Evolutionary conservation across 2,329 filamentous ascomycete genomes (phyloP).

Genomic region (Sphaerulina vaccinii): DNA sequence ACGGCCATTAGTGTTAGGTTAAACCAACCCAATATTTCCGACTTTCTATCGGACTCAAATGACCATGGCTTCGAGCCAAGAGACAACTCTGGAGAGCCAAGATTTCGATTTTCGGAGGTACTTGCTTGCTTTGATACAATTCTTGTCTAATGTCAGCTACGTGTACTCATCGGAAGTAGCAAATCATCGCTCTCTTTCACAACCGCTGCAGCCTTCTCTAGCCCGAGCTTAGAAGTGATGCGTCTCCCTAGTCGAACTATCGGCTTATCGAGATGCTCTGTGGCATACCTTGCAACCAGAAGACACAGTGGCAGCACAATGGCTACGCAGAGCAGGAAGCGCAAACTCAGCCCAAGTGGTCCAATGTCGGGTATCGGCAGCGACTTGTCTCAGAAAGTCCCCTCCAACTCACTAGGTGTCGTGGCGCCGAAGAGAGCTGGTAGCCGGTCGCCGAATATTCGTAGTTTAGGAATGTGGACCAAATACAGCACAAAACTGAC

Average conservation of each 20-base stretch:
- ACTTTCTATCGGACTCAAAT: too few relatives aligned
- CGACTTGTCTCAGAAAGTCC: conserved; percentile 45
- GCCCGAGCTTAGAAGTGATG: conserved; percentile 43
- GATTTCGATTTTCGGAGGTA: too few relatives aligned
- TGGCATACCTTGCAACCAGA: conserved; percentile 58
- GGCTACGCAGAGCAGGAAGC: conserved; percentile 57
- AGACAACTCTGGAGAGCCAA: too few relatives aligned
- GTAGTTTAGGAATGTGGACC: conserved; percentile 58
- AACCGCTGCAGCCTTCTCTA: too few relatives aligned
- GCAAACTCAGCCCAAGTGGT: conserved; percentile 52
- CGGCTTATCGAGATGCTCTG: conserved; percentile 56
- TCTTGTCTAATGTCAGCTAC: too few relatives aligned
- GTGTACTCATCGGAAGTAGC: too few relatives aligned
- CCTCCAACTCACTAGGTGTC: conserved; percentile 47
- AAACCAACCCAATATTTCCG: too few relatives aligned
- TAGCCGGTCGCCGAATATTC: conserved; percentile 55
- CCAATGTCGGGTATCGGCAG: conserved; percentile 56
- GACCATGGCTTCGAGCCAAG: too few relatives aligned
- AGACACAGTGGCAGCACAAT: conserved; percentile 55
- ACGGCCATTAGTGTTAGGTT: too few relatives aligned
- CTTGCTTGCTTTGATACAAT: too few relatives aligned
- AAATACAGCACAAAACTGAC: conserved; percentile 63
- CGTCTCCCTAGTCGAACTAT: conserved; percentile 57
- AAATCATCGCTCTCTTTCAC: too few relatives aligned
- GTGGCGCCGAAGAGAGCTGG: conserved; percentile 50